A percentile compares a stretch with the other conserved stretches of the same genome.
These are phyloP conservation scores for Monosporascus sp. DNA, from an alignment of 2,329 filamentous ascomycete species.

Conservation along the genomic window DNA sequence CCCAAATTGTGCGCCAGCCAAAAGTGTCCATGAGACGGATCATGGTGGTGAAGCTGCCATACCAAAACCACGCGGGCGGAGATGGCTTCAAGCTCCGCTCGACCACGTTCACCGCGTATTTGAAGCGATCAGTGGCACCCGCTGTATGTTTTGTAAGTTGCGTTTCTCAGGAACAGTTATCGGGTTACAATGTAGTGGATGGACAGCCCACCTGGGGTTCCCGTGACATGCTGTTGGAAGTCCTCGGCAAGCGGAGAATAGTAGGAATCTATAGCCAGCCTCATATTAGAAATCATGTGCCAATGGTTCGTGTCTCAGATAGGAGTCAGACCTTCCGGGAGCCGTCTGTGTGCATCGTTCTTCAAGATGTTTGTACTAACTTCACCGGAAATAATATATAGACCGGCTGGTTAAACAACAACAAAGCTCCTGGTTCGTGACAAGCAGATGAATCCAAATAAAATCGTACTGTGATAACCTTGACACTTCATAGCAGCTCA, in stretches of 20 bases:
- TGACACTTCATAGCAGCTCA: slow-evolving; percentile 14
- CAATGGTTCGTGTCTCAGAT: background rate
- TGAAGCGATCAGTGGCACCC: slow-evolving; percentile 9
- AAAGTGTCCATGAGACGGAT: slow-evolving; percentile 14
- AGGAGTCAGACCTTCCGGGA: slow-evolving; percentile 13
- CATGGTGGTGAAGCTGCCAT: slow-evolving; percentile 3
- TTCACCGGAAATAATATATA: slow-evolving; percentile 23
- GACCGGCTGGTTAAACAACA: background rate
- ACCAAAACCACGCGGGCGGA: slow-evolving; percentile 21
- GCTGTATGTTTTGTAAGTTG: background rate
- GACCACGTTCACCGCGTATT: slow-evolving; percentile 17
- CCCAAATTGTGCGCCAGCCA: slow-evolving; percentile 14
- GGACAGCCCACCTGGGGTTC: slow-evolving; percentile 13
- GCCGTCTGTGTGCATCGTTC: slow-evolving; percentile 9
- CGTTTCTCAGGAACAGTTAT: too few species aligned
- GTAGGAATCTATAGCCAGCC: slow-evolving; percentile 20
- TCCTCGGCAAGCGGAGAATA: slow-evolving; percentile 11
- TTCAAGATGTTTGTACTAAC: slow-evolving; percentile 23
- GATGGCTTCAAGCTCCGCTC: slow-evolving; percentile 6
- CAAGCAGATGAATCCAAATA: too few species aligned
- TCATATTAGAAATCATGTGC: background rate
- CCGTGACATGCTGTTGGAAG: slow-evolving; percentile 15
- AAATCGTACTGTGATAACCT: slow-evolving; percentile 15
- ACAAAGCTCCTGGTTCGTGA: background rate
- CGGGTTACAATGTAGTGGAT: background rate